A percentile compares a stretch with the other conserved stretches of the same genome.
Conservation (phyloP, 257 asterid genomes). For the Solanum habrochaites region DNA sequence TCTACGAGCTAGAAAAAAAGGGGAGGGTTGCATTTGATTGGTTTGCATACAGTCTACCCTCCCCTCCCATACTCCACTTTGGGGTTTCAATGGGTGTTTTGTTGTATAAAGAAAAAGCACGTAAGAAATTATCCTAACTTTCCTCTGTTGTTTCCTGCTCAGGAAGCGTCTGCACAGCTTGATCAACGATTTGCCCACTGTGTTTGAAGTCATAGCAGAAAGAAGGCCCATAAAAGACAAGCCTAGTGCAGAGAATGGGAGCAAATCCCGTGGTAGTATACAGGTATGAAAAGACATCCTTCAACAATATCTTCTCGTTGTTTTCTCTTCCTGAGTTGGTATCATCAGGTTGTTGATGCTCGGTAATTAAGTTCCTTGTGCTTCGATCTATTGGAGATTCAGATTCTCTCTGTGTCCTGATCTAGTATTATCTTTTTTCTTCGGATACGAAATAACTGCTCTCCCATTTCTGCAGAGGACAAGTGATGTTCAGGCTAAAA, state of each 20-base stretch:
- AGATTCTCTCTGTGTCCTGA: not conserved
- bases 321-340: not conserved
- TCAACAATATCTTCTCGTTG: not conserved
- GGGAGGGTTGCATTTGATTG: not conserved
- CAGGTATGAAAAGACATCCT: conserved; percentile 30
- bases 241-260: conserved; percentile 72
- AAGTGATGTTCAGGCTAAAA: conserved; percentile 54
- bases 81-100: not conserved
- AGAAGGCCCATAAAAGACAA: conserved; percentile 70
- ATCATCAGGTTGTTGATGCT: not conserved
- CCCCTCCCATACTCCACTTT: not conserved
- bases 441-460: not conserved
- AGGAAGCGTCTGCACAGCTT: conserved; percentile 81
- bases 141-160: conserved; percentile 1
- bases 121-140: not conserved
- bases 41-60: not conserved
- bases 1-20: not conserved
- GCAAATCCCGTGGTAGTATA: conserved; percentile 71
- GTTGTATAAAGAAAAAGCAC: not conserved
- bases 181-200: conserved; percentile 78
- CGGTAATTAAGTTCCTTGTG: not conserved
- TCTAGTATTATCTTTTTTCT: not conserved
- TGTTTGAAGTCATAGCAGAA: conserved; percentile 69
- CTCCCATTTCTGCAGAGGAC: conserved; percentile 29
- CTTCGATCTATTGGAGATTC: not conserved